Conservation (phyloP, 805 yeast genomes). For the Candida succiphila region DNA sequence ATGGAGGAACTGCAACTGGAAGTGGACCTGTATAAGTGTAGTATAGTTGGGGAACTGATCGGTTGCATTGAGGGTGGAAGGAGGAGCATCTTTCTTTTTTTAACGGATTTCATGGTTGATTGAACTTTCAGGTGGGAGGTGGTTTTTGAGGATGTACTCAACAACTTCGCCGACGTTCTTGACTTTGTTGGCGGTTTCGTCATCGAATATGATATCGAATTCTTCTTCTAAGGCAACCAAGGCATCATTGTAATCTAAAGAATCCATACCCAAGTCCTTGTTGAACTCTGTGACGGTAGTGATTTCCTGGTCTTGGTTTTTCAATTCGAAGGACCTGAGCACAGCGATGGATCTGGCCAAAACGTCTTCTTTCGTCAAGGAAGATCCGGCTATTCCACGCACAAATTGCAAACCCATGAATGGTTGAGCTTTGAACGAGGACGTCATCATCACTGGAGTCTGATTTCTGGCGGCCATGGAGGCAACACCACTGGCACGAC, state of each 20-base stretch:
- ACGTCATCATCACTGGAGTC: too few species aligned
- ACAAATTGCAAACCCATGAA: too few species aligned
- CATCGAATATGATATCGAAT: conserved; percentile 37
- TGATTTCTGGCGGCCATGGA: background rate
- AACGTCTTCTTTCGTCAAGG: conserved; percentile 69
- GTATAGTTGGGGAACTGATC: too few species aligned
- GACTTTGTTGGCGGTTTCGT: conserved; percentile 44
- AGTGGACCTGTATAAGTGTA: too few species aligned
- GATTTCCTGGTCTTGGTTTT: conserved; percentile 16
- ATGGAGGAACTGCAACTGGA: too few species aligned
- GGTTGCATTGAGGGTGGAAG: too few species aligned
- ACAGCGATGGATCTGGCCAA: conserved; percentile 77
- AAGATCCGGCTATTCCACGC: too few species aligned
- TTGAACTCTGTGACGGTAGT: conserved; percentile 37
- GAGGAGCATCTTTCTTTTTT: too few species aligned
- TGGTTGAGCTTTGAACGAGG: too few species aligned
- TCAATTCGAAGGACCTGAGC: conserved; percentile 40
- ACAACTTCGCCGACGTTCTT: conserved; percentile 53
- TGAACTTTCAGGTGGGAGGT: conserved; percentile 23
- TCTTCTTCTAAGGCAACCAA: conserved; percentile 94
- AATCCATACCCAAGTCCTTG: conserved; percentile 80
- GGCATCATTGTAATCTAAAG: conserved; percentile 91
- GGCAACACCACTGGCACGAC: background rate
- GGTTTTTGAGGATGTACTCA: conserved; percentile 34
- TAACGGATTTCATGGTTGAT: conserved; percentile 27